These are phyloP conservation scores for Ceratocystis huliohia DNA, from an alignment of 2,329 filamentous ascomycete species.

Conservation along the genomic window DNA sequence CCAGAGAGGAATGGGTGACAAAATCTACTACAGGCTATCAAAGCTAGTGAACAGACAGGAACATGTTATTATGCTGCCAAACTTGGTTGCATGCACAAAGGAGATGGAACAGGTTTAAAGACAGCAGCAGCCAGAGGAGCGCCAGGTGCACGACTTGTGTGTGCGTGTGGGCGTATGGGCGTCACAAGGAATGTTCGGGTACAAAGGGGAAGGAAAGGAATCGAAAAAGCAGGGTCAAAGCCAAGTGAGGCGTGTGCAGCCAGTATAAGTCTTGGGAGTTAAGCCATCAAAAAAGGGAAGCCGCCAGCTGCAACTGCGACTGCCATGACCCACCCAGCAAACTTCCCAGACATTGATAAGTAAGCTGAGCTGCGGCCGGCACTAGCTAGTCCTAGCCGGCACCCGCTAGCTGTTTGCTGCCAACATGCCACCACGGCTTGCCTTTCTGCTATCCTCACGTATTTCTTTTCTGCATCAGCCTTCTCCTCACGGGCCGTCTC, in stretches of 20 bases:
- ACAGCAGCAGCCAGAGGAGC: neutral
- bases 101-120: constrained; percentile 10
- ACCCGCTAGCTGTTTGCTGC: too few species aligned
- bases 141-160: neutral
- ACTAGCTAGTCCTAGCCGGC: neutral
- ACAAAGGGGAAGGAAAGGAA: constrained; percentile 8
- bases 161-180: neutral
- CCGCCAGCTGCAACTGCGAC: neutral
- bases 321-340: neutral
- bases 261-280: constrained; percentile 2
- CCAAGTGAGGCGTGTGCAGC: constrained; percentile 4
- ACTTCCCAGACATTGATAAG: neutral
- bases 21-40: constrained; percentile 8
- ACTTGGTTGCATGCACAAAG: constrained; percentile 1
- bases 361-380: neutral
- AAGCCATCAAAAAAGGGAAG: neutral
- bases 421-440: neutral
- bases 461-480: neutral
- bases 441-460: neutral
- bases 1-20: constrained; percentile 6
- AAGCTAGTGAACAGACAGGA: neutral
- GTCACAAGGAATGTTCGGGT: constrained; percentile 13
- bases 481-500: neutral
- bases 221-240: constrained; percentile 2
- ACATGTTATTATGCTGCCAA: constrained; percentile 9